Evolutionary conservation across 2,329 filamentous ascomycete species (phyloP).

Genomic region (Colletotrichum sojae): DNA sequence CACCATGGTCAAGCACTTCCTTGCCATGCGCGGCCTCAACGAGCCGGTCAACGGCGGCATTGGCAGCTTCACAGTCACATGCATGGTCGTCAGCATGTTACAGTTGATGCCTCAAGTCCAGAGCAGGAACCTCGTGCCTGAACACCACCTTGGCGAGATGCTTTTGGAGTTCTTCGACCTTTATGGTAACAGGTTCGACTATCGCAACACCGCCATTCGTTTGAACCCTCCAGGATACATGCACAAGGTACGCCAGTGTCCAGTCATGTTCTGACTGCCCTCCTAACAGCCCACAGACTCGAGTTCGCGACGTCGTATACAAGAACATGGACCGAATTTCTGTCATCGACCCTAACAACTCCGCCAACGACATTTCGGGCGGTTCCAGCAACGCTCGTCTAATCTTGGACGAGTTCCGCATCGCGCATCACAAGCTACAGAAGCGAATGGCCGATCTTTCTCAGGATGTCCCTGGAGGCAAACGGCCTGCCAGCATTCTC

Average conservation of each 20-base stretch:
- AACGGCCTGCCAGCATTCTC: slow-evolving; percentile 71
- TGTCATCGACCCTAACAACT: slow-evolving; percentile 92
- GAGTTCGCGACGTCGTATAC: slow-evolving; percentile 59
- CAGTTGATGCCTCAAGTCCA: slow-evolving; percentile 83
- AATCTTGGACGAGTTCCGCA: slow-evolving; percentile 79
- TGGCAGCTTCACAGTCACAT: slow-evolving; percentile 94
- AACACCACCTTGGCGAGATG: slow-evolving; percentile 82
- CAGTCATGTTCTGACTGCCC: too few species aligned
- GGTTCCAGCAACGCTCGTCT: slow-evolving; percentile 80
- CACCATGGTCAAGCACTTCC: slow-evolving; percentile 90
- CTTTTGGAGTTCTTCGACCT: slow-evolving; percentile 91
- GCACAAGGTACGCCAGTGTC: slow-evolving; percentile 73
- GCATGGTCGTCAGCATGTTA: slow-evolving; percentile 90
- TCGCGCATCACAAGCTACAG: slow-evolving; percentile 72
- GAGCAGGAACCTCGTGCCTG: slow-evolving; percentile 68
- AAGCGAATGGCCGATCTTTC: slow-evolving; percentile 70
- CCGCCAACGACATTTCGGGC: slow-evolving; percentile 89
- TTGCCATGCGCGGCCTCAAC: slow-evolving; percentile 90
- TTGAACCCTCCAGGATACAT: slow-evolving; percentile 82
- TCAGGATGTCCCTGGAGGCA: slow-evolving; percentile 44
- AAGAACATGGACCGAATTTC: slow-evolving; percentile 78
- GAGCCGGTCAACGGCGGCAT: slow-evolving; percentile 93
- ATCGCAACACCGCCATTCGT: slow-evolving; percentile 78
- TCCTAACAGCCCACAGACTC: slow-evolving; percentile 13
- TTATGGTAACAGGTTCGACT: slow-evolving; percentile 88